Evolutionary conservation across 768 basidiomycete genomes (phyloP).

Genomic region (Tricholoma sp.): DNA sequence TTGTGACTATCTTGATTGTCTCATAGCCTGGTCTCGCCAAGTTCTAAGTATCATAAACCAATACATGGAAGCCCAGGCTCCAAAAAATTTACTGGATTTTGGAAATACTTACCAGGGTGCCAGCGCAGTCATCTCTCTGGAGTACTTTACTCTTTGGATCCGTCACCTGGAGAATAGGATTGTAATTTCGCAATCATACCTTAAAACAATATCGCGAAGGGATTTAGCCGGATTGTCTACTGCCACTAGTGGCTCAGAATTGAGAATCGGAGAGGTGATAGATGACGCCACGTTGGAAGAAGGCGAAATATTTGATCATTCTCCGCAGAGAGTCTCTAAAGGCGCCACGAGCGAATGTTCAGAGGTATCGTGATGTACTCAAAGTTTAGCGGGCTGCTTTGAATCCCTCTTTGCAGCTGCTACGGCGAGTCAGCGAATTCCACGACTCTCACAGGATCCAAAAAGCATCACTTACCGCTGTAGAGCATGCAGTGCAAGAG

Average conservation of each 20-base stretch:
- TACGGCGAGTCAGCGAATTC: neutral
- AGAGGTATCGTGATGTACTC: conserved; percentile 6
- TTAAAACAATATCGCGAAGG: neutral
- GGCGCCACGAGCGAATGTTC: neutral
- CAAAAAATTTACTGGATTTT: neutral
- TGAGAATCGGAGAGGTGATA: neutral
- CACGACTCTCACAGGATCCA: neutral
- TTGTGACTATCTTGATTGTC: neutral
- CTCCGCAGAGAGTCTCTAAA: neutral
- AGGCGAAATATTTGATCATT: conserved; percentile 2
- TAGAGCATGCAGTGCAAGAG: neutral
- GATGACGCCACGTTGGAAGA: neutral
- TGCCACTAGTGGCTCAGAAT: neutral
- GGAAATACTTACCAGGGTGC: neutral
- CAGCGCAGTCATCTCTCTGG: neutral
- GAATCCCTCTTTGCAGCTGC: neutral
- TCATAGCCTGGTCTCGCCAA: neutral
- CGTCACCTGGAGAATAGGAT: neutral
- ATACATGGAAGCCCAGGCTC: neutral
- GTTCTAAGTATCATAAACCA: neutral
- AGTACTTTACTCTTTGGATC: neutral
- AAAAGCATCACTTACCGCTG: neutral
- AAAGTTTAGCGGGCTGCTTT: neutral
- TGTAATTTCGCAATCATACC: neutral
- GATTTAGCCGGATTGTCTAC: neutral